Evolutionary conservation across 805 yeast species (phyloP).

Genomic region (Wilhelminamyces savonicus): DNA sequence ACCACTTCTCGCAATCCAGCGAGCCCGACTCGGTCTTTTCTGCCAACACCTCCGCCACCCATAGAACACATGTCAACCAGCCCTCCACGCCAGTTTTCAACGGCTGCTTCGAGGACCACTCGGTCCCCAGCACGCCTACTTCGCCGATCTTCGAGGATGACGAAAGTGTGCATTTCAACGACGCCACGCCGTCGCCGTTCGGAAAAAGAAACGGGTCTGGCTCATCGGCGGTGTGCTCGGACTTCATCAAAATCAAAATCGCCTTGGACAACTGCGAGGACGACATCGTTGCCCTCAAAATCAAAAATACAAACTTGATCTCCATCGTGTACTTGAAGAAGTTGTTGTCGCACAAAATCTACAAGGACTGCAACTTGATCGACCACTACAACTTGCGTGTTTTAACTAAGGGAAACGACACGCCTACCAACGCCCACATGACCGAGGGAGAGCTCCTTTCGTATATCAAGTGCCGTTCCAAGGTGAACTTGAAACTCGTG

Average conservation of each 20-base stretch:
- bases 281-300: conserved; percentile 23
- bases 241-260: conserved; percentile 23
- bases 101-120: not conserved
- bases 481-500: conserved; percentile 18
- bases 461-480: conserved; percentile 13
- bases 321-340: conserved; percentile 21
- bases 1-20: not conserved
- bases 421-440: conserved; percentile 8
- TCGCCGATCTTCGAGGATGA: conserved; percentile 9
- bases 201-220: too few relatives aligned
- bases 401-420: conserved; percentile 4
- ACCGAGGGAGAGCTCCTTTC: conserved; percentile 5
- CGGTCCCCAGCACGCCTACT: conserved; percentile 5
- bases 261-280: conserved; percentile 18
- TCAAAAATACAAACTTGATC: conserved; percentile 15
- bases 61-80: too few relatives aligned
- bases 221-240: too few relatives aligned
- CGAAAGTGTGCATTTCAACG: too few relatives aligned
- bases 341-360: conserved; percentile 21
- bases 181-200: too few relatives aligned
- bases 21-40: conserved; percentile 8
- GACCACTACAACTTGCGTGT: conserved; percentile 20
- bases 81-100: conserved; percentile 3
- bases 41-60: too few relatives aligned
- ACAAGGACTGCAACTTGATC: conserved; percentile 21